Evolutionary conservation across 176 grass and related monocot genomes (phyloP).

Genomic region (Aegilops tauschii): DNA sequence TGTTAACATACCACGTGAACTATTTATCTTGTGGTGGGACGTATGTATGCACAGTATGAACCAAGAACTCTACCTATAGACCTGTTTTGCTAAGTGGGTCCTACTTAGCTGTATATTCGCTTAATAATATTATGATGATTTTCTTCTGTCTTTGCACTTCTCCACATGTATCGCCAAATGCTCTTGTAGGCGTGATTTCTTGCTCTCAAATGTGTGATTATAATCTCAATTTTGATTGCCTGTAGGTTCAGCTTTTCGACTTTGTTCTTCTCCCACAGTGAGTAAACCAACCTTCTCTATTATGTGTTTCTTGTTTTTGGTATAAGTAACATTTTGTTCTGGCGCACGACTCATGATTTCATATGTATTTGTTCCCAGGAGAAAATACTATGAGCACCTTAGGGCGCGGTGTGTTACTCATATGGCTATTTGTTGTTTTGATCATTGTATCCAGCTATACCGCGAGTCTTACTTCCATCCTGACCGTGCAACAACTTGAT

Average conservation of each 20-base stretch:
- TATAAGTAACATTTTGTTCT: constrained; percentile 13
- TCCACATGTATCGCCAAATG: neutral
- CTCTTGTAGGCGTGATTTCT: constrained; percentile 1
- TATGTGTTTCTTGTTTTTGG: neutral
- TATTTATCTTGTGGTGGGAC: neutral
- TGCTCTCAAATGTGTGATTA: neutral
- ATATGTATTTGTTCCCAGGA: too few species aligned
- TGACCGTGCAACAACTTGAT: too few species aligned
- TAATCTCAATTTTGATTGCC: constrained; percentile 24
- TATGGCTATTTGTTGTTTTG: too few species aligned
- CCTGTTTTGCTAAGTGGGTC: too few species aligned
- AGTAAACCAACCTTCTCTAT: constrained; percentile 49
- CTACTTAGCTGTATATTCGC: neutral
- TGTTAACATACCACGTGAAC: neutral
- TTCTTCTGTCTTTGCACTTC: neutral
- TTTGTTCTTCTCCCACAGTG: constrained; percentile 94
- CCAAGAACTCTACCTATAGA: too few species aligned
- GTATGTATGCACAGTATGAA: neutral
- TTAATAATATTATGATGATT: too few species aligned
- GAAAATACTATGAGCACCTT: too few species aligned
- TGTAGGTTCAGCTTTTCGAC: constrained; percentile 99
- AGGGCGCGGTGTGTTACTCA: too few species aligned
- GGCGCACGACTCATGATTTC: neutral
- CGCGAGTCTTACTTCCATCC: too few species aligned
- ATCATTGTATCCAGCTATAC: too few species aligned